phyloP scores from a whole-genome alignment of 495 filamentous ascomycete genomes.

The Penicillium argentinense region DNA sequence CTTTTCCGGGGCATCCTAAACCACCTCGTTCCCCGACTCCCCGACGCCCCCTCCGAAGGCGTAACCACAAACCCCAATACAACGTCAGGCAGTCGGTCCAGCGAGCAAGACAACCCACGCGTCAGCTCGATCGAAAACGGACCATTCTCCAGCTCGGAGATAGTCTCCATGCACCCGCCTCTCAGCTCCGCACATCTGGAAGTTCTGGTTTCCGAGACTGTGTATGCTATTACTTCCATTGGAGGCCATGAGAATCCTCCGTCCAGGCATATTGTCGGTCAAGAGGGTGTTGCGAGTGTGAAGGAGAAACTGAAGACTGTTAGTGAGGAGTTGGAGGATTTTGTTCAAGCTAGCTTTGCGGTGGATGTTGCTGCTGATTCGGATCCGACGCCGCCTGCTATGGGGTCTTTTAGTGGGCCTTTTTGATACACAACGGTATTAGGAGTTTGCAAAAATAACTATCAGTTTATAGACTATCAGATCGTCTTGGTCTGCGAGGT shows the following conservation, averaged over 20 bases:
- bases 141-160: conserved; percentile 48
- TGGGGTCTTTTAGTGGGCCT: conserved; percentile 2
- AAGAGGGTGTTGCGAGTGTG: conserved; percentile 82
- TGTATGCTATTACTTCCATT: conserved; percentile 86
- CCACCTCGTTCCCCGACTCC: conserved; percentile 63
- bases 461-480: too few species aligned
- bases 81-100: conserved; percentile 14
- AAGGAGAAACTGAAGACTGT: conserved; percentile 97
- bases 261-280: conserved; percentile 88
- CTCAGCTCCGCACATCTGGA: conserved; percentile 62
- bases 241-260: conserved; percentile 95
- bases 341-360: conserved; percentile 82
- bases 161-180: conserved; percentile 70
- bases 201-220: conserved; percentile 80
- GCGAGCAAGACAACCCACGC: conserved; percentile 25
- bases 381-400: conserved; percentile 22
- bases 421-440: conserved; percentile 1
- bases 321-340: conserved; percentile 93
- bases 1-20: conserved; percentile 77
- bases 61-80: conserved; percentile 7
- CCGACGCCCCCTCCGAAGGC: conserved; percentile 21
- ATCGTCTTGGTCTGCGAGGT: too few species aligned
- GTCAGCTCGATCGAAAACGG: conserved; percentile 39
- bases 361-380: conserved; percentile 66
- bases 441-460: too few species aligned